Base-by-base conservation (phyloP, 805 yeast species). In the Wickerhamomyces queroliae region DNA sequence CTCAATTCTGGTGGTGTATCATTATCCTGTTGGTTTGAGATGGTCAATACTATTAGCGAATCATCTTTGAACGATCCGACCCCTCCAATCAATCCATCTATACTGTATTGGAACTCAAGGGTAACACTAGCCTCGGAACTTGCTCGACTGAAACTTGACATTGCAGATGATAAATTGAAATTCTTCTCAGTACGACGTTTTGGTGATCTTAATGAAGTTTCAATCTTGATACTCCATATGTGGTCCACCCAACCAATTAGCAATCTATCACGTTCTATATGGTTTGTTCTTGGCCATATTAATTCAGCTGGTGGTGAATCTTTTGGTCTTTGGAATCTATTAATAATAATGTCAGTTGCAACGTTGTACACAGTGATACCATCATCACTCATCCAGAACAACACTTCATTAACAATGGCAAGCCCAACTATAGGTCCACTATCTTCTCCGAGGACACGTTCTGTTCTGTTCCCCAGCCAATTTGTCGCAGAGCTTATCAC, bases 401-500 rank as follows among this genome's bases (percentile, higher is more conserved):
- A 49, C 13, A 88, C 58, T 44, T 80, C 84, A 37, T 80, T 83
- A 3, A 83, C 55, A 41, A 79, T 69, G 42, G 72, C 70, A 5
- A 91, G 65, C 18, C 80, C 75, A 7, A 87, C 80, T 5, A 93
- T 77, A 0, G 95, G 81, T 0, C 90, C 89, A 33, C 72, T 63
- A 7, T 71, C 76, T 33, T 74, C 69, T 19, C 79, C 83, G 6
- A 93, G 42, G 0, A 72, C 61, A 0, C 77, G 68, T 51, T 93
- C 98, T 2, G 70, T 68, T 41, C 96, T 70, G 44, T 81, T 79
- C 1, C 95, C 95, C 7, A 93, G 64, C 99, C 99, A 91, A 50
- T 84, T 85, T 46, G 80, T 71, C 28, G 82, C 81, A 1, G 95
- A 83, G 35, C 79, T 63, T 0, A 84, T 62, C 0, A 93, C 81